Evolutionary conservation across 768 basidiomycete species (phyloP).

Genomic region (Boletellus ananas): DNA sequence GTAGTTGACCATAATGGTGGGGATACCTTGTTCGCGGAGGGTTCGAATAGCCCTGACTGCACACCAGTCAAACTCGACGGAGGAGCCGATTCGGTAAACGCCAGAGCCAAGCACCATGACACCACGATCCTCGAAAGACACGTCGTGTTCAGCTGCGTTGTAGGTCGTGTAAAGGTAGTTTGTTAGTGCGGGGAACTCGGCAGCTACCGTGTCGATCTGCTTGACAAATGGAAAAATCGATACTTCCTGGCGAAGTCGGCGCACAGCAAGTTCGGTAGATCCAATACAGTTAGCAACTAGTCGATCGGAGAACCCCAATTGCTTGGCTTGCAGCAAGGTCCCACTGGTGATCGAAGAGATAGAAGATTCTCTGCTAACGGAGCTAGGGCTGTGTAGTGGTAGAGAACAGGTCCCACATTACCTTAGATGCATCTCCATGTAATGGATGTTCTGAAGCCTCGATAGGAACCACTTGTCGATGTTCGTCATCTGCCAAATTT

Average conservation of each 20-base stretch:
- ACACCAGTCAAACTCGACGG: constrained; percentile 99
- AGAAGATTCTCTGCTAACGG: constrained; percentile 48
- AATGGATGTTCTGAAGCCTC: constrained; percentile 77
- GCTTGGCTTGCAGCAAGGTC: constrained; percentile 79
- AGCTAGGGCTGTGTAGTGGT: constrained; percentile 1
- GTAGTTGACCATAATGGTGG: constrained; percentile 99
- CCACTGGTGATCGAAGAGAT: constrained; percentile 59
- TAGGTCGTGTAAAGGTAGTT: constrained; percentile 99
- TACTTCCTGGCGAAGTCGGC: constrained; percentile 80
- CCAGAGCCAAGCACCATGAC: constrained; percentile 98
- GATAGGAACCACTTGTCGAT: constrained; percentile 99
- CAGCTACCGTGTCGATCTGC: constrained; percentile 98
- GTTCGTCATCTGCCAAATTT: constrained; percentile 96
- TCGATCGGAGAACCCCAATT: constrained; percentile 93
- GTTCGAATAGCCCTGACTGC: constrained; percentile 97
- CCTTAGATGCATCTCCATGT: constrained; percentile 76
- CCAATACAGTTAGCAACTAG: constrained; percentile 80
- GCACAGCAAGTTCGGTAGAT: constrained; percentile 91
- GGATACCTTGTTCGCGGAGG: constrained; percentile 88
- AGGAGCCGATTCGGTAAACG: constrained; percentile 97
- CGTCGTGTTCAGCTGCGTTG: constrained; percentile 92
- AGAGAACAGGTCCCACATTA: constrained; percentile 33
- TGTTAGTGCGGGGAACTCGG: constrained; percentile 97
- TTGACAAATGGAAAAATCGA: constrained; percentile 90
- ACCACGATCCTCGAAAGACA: constrained; percentile 85